phyloP scores from a whole-genome alignment of 2,329 filamentous ascomycete species.

The Blastomyces gilchristii region DNA sequence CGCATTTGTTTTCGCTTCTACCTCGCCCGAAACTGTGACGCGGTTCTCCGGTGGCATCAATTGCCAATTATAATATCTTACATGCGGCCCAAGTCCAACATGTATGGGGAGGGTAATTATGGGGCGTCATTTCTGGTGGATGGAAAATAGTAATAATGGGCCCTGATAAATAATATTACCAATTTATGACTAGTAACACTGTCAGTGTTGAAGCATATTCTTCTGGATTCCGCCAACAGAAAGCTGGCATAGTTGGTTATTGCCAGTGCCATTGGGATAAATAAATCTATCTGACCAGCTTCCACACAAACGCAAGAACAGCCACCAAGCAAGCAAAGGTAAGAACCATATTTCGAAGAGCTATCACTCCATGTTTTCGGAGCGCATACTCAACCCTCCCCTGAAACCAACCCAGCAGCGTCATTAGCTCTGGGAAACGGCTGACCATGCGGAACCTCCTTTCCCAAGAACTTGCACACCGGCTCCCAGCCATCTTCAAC shows the following conservation, averaged over 20 bases:
- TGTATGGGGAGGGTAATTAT: background rate
- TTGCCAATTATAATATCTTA: background rate
- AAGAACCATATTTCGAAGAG: background rate
- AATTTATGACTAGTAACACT: background rate
- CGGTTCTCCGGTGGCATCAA: background rate
- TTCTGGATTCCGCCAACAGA: background rate
- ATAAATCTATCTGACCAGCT: background rate
- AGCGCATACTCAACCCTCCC: background rate
- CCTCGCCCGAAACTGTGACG: background rate
- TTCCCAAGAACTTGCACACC: constrained; percentile 35
- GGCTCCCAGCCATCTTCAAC: constrained; percentile 36
- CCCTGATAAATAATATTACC: background rate
- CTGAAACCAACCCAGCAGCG: background rate
- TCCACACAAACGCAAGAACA: background rate
- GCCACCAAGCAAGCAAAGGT: background rate
- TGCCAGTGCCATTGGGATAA: background rate
- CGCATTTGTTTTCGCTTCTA: background rate
- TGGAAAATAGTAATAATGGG: background rate
- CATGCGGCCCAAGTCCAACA: background rate
- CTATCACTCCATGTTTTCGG: background rate
- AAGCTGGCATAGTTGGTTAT: background rate
- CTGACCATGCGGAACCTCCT: constrained; percentile 25
- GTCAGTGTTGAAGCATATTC: background rate
- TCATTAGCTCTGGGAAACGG: constrained; percentile 27
- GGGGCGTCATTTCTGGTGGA: too few relatives aligned